Conservation (phyloP, 257 asterid species). For the Solanum pimpinellifolium region DNA sequence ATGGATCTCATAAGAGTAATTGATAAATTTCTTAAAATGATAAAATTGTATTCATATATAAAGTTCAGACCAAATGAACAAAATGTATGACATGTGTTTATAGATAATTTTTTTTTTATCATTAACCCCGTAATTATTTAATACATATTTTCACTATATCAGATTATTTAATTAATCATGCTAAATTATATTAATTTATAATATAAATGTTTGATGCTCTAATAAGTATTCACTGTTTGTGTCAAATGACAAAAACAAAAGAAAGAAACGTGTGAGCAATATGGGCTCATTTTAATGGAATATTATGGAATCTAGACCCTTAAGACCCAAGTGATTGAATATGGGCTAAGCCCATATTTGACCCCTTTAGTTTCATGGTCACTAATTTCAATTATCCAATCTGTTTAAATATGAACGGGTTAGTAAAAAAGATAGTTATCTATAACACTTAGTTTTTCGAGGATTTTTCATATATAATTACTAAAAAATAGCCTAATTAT, state of each 20-base stretch:
- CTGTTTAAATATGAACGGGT: not conserved
- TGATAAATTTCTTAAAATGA: not conserved
- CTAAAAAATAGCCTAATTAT: too few species aligned
- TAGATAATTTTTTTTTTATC: not conserved
- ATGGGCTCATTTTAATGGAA: not conserved
- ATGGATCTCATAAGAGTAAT: not conserved
- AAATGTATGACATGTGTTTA: not conserved
- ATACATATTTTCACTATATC: not conserved
- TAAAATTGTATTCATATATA: not conserved
- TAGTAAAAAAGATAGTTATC: not conserved
- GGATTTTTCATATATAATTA: too few species aligned
- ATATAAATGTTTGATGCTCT: accelerated
- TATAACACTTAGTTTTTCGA: too few species aligned
- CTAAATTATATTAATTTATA: not conserved
- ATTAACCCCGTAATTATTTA: not conserved
- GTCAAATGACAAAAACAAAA: too few species aligned
- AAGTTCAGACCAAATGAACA: not conserved
- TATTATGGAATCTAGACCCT: not conserved
- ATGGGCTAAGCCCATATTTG: not conserved
- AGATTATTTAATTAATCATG: not conserved
- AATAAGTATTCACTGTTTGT: not conserved
- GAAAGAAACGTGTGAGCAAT: too few species aligned
- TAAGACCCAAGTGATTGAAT: not conserved
- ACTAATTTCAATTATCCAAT: not conserved
- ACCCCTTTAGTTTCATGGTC: not conserved